Evolutionary conservation across 306 rosid genomes (phyloP).

Genomic region (Abrus pulchellus): DNA sequence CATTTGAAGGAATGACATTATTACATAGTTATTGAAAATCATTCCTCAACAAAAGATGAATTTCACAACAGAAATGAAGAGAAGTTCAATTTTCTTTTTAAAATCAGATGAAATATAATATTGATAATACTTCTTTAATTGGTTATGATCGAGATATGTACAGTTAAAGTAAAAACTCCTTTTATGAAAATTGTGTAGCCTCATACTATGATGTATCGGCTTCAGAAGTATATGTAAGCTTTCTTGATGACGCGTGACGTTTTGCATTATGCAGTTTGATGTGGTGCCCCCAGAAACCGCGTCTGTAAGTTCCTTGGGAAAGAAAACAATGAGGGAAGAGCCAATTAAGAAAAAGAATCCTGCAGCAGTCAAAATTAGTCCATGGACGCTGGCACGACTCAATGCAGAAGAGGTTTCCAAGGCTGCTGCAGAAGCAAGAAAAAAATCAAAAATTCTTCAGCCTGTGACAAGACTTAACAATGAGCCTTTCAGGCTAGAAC

Average conservation of each 20-base stretch:
- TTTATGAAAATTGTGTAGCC: too few species aligned
- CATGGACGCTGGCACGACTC: slow-evolving; percentile 94
- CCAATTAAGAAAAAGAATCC: slow-evolving; percentile 76
- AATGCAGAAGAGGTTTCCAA: slow-evolving; percentile 94
- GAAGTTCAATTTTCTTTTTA: too few species aligned
- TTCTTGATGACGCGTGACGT: slow-evolving; percentile 38
- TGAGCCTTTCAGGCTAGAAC: slow-evolving; percentile 62
- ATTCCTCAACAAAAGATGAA: not conserved
- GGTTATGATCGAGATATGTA: not conserved
- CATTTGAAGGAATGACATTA: not conserved
- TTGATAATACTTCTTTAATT: not conserved
- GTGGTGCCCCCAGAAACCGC: slow-evolving; percentile 95
- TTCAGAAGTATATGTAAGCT: slow-evolving; percentile 14
- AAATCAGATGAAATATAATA: not conserved
- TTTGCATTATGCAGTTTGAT: slow-evolving; percentile 71
- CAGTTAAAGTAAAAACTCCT: not conserved
- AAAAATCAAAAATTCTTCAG: slow-evolving; percentile 90
- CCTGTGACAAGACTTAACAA: slow-evolving; percentile 72
- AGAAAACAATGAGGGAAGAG: slow-evolving; percentile 67
- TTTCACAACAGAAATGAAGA: too few species aligned
- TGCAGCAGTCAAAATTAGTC: slow-evolving; percentile 89
- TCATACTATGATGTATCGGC: not conserved
- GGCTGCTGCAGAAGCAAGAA: slow-evolving; percentile 98
- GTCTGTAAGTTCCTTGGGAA: slow-evolving; percentile 84
- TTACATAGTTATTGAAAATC: not conserved